Base-by-base conservation (phyloP, 805 yeast species). In the Metahyphopichia silvanorum region DNA sequence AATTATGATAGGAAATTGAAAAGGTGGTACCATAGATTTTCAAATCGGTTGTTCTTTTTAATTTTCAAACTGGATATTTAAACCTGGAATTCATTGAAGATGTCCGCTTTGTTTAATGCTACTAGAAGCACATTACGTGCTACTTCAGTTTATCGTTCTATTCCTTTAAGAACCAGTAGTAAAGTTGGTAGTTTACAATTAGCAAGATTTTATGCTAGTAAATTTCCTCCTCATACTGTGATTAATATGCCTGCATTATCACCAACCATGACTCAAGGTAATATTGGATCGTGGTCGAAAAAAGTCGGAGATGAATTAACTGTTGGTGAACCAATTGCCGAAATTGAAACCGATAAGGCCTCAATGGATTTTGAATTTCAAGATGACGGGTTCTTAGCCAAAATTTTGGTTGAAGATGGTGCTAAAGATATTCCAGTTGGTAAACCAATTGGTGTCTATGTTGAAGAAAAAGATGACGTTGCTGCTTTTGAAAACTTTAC, bases 261-360 rank as follows among this genome's bases (percentile, higher is more conserved):
- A n/a, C 98, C 99, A 45, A 93, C 99, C 34, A 93, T 93, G 99
- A 85, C 96, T 40, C 91, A 86, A 57, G 98, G 98, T 58, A 82
- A 79, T 61, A 70, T 93, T 44, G 91, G 91, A 24, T 71, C 77
- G 38, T 93, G 98, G 98, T 75, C 79, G 57, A 93, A 89, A 71
- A 63, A 76, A 27, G 86, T 81, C 23, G 98, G 98, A 54, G 98
- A 93, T 59, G 66, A 77, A 60, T 77, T 93, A 46, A 53, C 74
- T 19, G 93, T 97, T 14, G 98, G 98, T 63, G 97, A 89, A 57
- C 81, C 93, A 29, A 77, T 91, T 47, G 97, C 96, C 39, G 98
- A 91, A 68, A 83, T 91, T 44, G 98, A 91, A 70, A 91, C 98
- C 47, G 98, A 89, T 63, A 89, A 89, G 72, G 97, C 98, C 33